Conservation (phyloP, 768 basidiomycete genomes). For the Russula compacta region DNA sequence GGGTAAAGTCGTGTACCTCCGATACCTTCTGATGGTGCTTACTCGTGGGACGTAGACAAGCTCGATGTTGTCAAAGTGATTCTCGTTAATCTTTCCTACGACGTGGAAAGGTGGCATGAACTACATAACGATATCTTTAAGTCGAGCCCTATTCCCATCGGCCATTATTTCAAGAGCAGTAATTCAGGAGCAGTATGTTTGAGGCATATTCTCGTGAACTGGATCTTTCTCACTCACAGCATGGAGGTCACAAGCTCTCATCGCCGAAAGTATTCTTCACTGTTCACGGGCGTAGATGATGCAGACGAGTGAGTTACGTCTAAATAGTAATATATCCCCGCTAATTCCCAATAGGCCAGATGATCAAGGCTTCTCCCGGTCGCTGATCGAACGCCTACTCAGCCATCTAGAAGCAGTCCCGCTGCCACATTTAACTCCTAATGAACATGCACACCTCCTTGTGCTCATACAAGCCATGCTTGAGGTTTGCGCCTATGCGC, state of each 20-base stretch:
- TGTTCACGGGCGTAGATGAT: conserved; percentile 43
- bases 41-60: conserved; percentile 46
- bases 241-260: conserved; percentile 6
- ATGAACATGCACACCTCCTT: conserved; percentile 76
- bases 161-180: conserved; percentile 44
- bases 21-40: not conserved
- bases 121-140: conserved; percentile 18
- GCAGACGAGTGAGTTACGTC: conserved; percentile 36
- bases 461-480: conserved; percentile 81
- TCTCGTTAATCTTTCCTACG: conserved; percentile 54
- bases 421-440: conserved; percentile 61
- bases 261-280: conserved; percentile 37
- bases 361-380: conserved; percentile 51
- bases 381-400: conserved; percentile 51
- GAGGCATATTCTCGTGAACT: not conserved
- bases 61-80: conserved; percentile 77
- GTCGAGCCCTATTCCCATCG: conserved; percentile 48
- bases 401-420: conserved; percentile 52
- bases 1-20: conserved; percentile 44
- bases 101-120: conserved; percentile 29
- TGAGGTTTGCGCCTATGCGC: conserved; percentile 44
- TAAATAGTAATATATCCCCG: not conserved
- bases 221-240: not conserved
- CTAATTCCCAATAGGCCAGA: conserved; percentile 29
- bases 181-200: conserved; percentile 20